Base-by-base conservation (phyloP, 23 red algal genomes). In the Gracilaria vermiculophylla region DNA sequence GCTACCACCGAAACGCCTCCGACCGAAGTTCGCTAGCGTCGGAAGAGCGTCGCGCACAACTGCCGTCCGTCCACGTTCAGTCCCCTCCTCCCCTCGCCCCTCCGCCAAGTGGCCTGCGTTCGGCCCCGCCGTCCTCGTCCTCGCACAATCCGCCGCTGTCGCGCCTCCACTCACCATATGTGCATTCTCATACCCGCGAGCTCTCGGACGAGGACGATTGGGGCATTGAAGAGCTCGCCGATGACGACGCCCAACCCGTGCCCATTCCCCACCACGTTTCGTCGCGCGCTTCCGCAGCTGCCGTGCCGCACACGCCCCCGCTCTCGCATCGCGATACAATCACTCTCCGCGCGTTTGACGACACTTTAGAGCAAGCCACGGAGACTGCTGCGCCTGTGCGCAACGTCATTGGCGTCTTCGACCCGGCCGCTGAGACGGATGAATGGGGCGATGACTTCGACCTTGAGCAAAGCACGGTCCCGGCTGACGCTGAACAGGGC, bases 381-480 rank as follows among this genome's bases (percentile, higher is more conserved):
- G 49, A 73, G 16, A 45, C 53, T 3, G 54, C 52, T 20, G 53
- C 66, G 51, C 50, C 62, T 16, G 70, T 88, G 35, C 35, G 44
- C 14, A 88, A 88, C 66, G 75, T 93, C 43, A 86, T 93, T 32
- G 90, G 90, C 51, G 54, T 93, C 35, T 93, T 85, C 44, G 90
- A 93, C 44, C 90, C 90, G 28, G 79, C 78, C 6, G 90, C 90
- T 28, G 90, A 84, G 33, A 62, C 47, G 8, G 90, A 86, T 53
- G 90, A 93, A 31, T 93, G 90, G 90, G 90, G 65, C 20, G 90
- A 85, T 53, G 90, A 93, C 52, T 93, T 93, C 74, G 78, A 86
- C 42, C 55, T 93, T 62, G 90, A 92, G 42, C 66, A 76, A 36
- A 51, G 62, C 19, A 43, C 60, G 45, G 52, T 47, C 27, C 84